phyloP scores from a whole-genome alignment of 1,284 basidiomycete genomes.

The Ceratobasidium sp. region DNA sequence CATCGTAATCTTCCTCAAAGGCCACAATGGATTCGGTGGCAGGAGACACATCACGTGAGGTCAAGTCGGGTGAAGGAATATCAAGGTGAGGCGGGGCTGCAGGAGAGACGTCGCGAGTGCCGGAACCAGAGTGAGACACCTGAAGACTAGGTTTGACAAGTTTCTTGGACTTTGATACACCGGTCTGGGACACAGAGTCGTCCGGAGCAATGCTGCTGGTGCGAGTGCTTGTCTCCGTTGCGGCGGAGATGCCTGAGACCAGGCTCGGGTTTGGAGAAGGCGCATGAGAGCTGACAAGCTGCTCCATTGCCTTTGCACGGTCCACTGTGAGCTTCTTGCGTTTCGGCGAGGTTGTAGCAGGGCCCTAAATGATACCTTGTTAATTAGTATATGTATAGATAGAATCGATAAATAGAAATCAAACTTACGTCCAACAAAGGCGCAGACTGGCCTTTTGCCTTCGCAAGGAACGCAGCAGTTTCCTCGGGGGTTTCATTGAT shows the following conservation, averaged over 20 bases:
- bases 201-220: not conserved
- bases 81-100: not conserved
- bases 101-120: not conserved
- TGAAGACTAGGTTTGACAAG: not conserved
- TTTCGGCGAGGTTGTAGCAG: not conserved
- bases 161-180: not conserved
- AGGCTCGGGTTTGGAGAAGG: constrained; percentile 8
- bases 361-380: not conserved
- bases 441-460: not conserved
- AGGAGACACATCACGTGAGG: not conserved
- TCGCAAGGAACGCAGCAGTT: constrained; percentile 3
- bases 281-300: not conserved
- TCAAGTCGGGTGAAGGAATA: not conserved
- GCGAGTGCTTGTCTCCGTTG: not conserved
- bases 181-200: constrained; percentile 1
- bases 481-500: constrained; percentile 4
- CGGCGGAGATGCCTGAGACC: constrained; percentile 3
- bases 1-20: not conserved
- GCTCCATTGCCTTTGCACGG: not conserved
- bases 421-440: not conserved
- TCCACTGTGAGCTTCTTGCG: not conserved
- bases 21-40: not conserved
- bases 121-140: not conserved
- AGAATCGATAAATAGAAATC: not conserved
- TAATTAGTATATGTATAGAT: not conserved